Conservation (phyloP, 192 early-diverging fungal genomes). For the Funneliformis mosseae region DNA sequence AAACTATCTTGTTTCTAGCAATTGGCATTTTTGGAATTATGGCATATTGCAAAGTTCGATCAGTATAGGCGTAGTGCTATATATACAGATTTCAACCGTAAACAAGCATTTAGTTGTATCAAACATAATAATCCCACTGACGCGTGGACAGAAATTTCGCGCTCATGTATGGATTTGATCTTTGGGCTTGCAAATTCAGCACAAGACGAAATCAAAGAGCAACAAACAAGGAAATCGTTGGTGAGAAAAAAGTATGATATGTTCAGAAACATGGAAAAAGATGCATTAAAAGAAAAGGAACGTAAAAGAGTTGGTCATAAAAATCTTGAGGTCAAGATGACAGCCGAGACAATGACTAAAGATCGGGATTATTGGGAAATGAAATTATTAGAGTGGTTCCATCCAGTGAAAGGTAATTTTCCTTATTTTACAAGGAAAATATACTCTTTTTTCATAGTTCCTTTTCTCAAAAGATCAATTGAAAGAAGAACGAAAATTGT, state of each 20-base stretch:
- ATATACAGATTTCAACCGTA: constrained; percentile 20
- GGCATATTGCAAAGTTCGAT: constrained; percentile 24
- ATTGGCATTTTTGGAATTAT: constrained; percentile 25
- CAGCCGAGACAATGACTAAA: constrained; percentile 11
- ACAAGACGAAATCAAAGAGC: constrained; percentile 5
- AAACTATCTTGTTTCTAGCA: neutral
- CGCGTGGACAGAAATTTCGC: constrained; percentile 14
- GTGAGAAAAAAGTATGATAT: constrained; percentile 4
- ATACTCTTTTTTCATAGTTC: neutral
- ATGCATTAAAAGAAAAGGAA: constrained; percentile 7
- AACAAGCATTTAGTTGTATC: neutral
- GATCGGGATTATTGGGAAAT: constrained; percentile 13
- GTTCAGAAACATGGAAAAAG: neutral
- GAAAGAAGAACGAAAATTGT: neutral
- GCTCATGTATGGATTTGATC: constrained; percentile 20
- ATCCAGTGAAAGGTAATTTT: neutral
- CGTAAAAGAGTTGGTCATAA: neutral
- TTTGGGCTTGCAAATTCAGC: constrained; percentile 10
- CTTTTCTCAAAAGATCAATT: constrained; percentile 11
- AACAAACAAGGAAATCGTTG: neutral
- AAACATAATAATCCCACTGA: constrained; percentile 11
- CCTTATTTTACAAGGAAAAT: neutral
- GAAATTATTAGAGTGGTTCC: constrained; percentile 19
- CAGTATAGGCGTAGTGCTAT: neutral
- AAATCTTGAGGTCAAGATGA: constrained; percentile 1